Conservation (phyloP, 2,329 filamentous ascomycete species). For the Colletotrichum liaoningense region DNA sequence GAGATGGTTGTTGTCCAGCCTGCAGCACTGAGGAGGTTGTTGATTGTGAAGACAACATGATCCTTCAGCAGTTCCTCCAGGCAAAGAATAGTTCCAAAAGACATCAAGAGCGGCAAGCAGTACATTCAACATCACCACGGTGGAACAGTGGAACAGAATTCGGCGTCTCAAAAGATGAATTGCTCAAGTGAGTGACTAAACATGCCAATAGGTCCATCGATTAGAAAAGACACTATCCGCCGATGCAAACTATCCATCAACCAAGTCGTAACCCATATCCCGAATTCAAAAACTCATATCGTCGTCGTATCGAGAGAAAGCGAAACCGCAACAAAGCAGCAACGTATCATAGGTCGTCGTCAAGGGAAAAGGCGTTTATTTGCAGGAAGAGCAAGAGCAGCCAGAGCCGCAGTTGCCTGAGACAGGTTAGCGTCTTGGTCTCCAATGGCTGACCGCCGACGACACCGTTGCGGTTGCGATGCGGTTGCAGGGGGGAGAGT, state of each 20-base stretch:
- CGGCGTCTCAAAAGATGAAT: constrained; percentile 20
- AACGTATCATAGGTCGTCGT: background rate
- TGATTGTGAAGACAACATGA: no score
- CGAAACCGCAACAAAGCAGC: background rate
- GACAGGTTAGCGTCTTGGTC: constrained; percentile 20
- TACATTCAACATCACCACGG: no score
- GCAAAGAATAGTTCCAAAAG: no score
- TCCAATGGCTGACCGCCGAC: background rate
- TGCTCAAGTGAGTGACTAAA: constrained; percentile 28
- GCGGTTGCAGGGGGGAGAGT: background rate
- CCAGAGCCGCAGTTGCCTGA: constrained; percentile 38
- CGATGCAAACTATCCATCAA: background rate
- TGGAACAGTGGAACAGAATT: no score
- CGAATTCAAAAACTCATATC: constrained; percentile 9
- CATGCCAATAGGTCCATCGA: constrained; percentile 5
- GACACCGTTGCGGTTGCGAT: background rate
- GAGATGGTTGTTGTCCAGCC: background rate
- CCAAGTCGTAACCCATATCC: background rate
- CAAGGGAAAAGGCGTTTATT: constrained; percentile 6
- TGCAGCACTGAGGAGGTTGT: no score
- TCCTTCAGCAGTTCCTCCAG: no score
- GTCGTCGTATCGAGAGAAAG: constrained; percentile 1
- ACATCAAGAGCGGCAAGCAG: background rate
- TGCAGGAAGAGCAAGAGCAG: constrained; percentile 36
- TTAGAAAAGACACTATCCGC: constrained; percentile 4